phyloP scores from a whole-genome alignment of 2,329 filamentous ascomycete genomes.

The Chrysoporthe austroafricana region DNA sequence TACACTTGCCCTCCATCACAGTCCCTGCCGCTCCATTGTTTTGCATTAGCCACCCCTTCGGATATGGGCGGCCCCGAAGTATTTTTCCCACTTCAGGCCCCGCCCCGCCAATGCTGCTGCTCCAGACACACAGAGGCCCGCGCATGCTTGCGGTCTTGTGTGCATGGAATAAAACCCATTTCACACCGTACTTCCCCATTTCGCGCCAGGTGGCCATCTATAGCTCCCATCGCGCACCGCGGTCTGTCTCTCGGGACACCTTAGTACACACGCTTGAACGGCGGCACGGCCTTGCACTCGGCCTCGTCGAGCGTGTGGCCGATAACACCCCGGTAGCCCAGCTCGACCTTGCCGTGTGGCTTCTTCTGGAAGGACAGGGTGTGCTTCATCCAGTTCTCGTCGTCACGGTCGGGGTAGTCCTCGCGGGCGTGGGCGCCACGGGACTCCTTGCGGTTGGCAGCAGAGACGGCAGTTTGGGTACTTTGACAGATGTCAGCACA shows the following conservation, averaged over 20 bases:
- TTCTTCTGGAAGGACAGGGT: constrained; percentile 94
- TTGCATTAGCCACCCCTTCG: not conserved
- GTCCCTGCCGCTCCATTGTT: not conserved
- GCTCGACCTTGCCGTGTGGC: constrained; percentile 83
- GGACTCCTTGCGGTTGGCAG: constrained; percentile 94
- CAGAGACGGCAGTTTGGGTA: constrained; percentile 87
- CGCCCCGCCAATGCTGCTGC: not conserved
- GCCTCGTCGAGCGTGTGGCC: constrained; percentile 85
- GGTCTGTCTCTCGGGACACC: constrained; percentile 12
- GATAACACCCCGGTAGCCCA: constrained; percentile 84
- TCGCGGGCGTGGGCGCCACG: constrained; percentile 96
- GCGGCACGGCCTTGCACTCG: constrained; percentile 95
- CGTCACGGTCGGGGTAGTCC: constrained; percentile 94
- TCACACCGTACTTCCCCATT: not conserved
- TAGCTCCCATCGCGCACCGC: not conserved
- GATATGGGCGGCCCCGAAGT: not conserved
- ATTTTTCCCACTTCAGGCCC: not conserved
- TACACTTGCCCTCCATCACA: constrained; percentile 3
- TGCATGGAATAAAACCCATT: not conserved
- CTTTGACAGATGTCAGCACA: constrained; percentile 44
- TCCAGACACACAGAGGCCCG: constrained; percentile 1
- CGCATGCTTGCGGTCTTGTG: not conserved
- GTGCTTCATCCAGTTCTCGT: constrained; percentile 99
- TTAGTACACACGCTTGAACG: constrained; percentile 94
- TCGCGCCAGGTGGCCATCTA: constrained; percentile 7